Evolutionary conservation across 257 asterid genomes (phyloP).

Genomic region (Gentiana macrophylla): DNA sequence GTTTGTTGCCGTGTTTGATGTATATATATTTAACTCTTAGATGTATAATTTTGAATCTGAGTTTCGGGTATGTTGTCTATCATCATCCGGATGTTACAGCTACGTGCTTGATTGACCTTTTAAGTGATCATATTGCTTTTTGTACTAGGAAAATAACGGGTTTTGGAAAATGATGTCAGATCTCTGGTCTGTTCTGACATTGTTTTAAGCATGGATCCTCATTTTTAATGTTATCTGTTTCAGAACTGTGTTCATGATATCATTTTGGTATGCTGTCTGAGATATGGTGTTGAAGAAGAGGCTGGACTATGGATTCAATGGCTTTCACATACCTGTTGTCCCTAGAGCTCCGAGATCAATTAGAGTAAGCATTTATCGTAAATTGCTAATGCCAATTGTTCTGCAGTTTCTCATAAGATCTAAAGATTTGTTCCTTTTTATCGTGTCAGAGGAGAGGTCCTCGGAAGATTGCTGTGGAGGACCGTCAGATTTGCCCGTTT

Average conservation of each 20-base stretch:
- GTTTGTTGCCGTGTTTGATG: no score
- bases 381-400: neutral
- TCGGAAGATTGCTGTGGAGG: slow-evolving; percentile 35
- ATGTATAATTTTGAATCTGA: no score
- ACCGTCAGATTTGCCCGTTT: slow-evolving; percentile 64
- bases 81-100: no score
- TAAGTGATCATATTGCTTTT: no score
- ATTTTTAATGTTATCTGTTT: neutral
- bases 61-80: no score
- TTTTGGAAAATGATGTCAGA: no score
- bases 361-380: slow-evolving; percentile 39
- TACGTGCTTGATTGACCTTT: no score
- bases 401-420: slow-evolving; percentile 4
- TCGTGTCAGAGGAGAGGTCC: slow-evolving; percentile 44
- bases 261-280: slow-evolving; percentile 46
- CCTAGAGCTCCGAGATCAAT: slow-evolving; percentile 94
- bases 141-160: no score
- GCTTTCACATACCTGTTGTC: slow-evolving; percentile 61
- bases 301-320: slow-evolving; percentile 68
- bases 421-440: slow-evolving; percentile 6
- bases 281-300: slow-evolving; percentile 81
- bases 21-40: no score
- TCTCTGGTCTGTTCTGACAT: no score
- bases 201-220: no score
- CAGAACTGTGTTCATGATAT: slow-evolving; percentile 24